Base-by-base conservation (phyloP, 2,329 filamentous ascomycete species). In the Calonectria multiphialidica region DNA sequence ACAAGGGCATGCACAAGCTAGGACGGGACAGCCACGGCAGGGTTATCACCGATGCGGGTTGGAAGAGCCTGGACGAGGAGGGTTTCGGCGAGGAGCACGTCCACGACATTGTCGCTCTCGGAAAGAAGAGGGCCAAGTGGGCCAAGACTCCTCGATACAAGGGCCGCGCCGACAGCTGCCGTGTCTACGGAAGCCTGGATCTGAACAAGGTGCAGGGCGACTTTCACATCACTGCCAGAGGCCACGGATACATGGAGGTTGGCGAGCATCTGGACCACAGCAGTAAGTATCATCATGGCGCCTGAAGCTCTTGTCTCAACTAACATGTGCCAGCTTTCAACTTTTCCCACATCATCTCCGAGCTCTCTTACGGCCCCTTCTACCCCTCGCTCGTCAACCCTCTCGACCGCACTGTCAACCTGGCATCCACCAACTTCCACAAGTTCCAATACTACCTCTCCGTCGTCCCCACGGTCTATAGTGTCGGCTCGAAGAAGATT, bases 391-490 rank as follows among this genome's bases (percentile, higher is more conserved):
- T 99, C 68, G 90, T 93, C 80, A 99, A 99, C 86, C 97, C 97
- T 0, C 94, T 99, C 80, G 97, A 98, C 86, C 93, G 93, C 77
- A 98, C 97, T 53, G 91, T 96, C 84, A 94, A 96, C 80, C 85
- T 88, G 4, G 96, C 94, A n/a, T 82, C 88, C 18, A 82, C 84
- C 73, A 90, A 98, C 87, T 98, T 98, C 88, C 93, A 96, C 90
- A 97, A 97, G 85, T 98, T 95, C 87, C 97, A 99, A 85, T 99
- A 99, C 90, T 98, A 97, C 87, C 89, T 98, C 81, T 98, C 94
- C 45, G 90, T 99, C 44, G 97, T 99, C 2, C 97, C 97, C 2
- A 99, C 97, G 6, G 91, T 97, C 80, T 99, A 98, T 88, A 95
- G 91, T 83, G 89, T 93, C 72, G 88, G 88, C 57, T 82, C 84